Evolutionary conservation across 202 grass and related monocot genomes (phyloP).

Genomic region (Eragrostis tef): DNA sequence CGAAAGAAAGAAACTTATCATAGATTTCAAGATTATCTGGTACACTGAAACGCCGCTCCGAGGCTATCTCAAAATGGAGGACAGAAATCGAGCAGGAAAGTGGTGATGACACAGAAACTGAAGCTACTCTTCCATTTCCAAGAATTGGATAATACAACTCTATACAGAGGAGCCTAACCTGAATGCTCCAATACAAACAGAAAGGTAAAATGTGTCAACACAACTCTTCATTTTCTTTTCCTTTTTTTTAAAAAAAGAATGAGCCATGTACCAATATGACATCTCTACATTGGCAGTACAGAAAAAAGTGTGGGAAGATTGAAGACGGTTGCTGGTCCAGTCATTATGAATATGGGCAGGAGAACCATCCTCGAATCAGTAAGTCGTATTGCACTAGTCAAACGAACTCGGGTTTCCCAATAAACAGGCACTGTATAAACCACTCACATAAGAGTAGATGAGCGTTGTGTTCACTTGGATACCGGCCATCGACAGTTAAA

Average conservation of each 20-base stretch:
- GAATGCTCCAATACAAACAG: slow-evolving; percentile 49
- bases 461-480: slow-evolving; percentile 32
- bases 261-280: slow-evolving; percentile 40
- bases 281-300: slow-evolving; percentile 49
- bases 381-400: slow-evolving; percentile 43
- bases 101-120: neutral
- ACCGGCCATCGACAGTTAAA: slow-evolving; percentile 17
- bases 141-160: slow-evolving; percentile 44
- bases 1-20: neutral
- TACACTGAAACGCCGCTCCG: slow-evolving; percentile 22
- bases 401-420: slow-evolving; percentile 32
- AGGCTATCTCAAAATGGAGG: slow-evolving; percentile 17
- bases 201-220: slow-evolving; percentile 42
- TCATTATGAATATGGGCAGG: slow-evolving; percentile 41
- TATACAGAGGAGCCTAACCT: slow-evolving; percentile 58
- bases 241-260: neutral
- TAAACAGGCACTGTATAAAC: slow-evolving; percentile 38
- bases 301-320: slow-evolving; percentile 30
- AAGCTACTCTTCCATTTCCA: slow-evolving; percentile 41
- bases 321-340: slow-evolving; percentile 28
- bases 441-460: slow-evolving; percentile 44
- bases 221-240: slow-evolving; percentile 25
- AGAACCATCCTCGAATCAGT: slow-evolving; percentile 43
- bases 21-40: neutral
- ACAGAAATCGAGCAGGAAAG: neutral